phyloP scores from a whole-genome alignment of 345 rosid genomes.

The Fremontodendron californicum region DNA sequence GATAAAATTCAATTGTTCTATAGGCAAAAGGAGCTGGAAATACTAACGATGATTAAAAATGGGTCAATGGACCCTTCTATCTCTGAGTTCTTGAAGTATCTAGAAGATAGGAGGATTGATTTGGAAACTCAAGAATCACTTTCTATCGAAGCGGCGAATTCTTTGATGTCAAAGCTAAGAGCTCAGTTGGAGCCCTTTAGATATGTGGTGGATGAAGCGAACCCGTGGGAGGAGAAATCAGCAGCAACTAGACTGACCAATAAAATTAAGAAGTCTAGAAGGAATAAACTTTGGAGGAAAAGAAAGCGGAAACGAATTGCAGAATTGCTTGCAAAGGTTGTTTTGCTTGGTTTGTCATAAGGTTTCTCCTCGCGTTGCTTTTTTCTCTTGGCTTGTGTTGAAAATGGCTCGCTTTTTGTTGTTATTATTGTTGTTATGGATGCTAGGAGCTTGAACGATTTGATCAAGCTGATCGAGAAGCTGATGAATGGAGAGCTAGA shows the following conservation, averaged over 20 bases:
- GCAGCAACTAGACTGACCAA: slow-evolving; percentile 48
- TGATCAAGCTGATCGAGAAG: slow-evolving; percentile 68
- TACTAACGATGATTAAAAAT: slow-evolving; percentile 39
- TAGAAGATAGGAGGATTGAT: slow-evolving; percentile 40
- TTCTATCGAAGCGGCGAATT: slow-evolving; percentile 62
- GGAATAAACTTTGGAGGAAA: slow-evolving; percentile 82
- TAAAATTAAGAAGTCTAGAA: slow-evolving; percentile 49
- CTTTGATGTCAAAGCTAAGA: slow-evolving; percentile 59
- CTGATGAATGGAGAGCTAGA: slow-evolving; percentile 88
- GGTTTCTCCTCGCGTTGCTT: neutral
- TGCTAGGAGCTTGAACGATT: slow-evolving; percentile 60
- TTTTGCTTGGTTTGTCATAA: slow-evolving; percentile 12
- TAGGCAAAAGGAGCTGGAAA: slow-evolving; percentile 75
- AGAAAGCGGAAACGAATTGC: slow-evolving; percentile 55
- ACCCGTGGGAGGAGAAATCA: slow-evolving; percentile 89
- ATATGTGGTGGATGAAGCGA: slow-evolving; percentile 40
- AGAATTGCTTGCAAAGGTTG: slow-evolving; percentile 65
- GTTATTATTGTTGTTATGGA: too few species aligned
- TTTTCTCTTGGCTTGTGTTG: slow-evolving; percentile 9
- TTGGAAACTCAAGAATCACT: slow-evolving; percentile 47
- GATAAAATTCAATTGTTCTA: neutral
- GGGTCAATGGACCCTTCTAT: slow-evolving; percentile 22
- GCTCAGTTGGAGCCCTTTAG: slow-evolving; percentile 72
- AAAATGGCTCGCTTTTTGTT: too few species aligned
- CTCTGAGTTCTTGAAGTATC: slow-evolving; percentile 30